Evolutionary conservation across 1,139 yeast species (phyloP).

Genomic region (Ashbya aceris): DNA sequence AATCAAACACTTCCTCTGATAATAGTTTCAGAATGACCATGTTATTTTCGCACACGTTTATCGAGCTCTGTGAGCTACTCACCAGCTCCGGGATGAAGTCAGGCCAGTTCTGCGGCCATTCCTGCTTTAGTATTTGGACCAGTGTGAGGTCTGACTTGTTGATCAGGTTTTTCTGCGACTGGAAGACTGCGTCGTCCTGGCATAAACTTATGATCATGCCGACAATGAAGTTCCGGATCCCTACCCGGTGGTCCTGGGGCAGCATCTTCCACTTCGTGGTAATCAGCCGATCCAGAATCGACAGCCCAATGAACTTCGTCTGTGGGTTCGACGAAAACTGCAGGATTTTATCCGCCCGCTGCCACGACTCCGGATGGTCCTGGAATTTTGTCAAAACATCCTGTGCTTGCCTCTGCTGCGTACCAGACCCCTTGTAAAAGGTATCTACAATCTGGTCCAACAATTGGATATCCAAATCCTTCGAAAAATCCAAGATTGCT

Average conservation of each 20-base stretch:
- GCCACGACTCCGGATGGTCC: constrained; percentile 95
- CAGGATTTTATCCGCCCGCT: constrained; percentile 79
- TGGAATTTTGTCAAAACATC: constrained; percentile 77
- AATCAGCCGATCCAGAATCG: constrained; percentile 82
- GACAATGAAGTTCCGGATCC: constrained; percentile 86
- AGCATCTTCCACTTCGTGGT: constrained; percentile 89
- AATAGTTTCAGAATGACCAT: constrained; percentile 84
- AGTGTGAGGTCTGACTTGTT: constrained; percentile 89
- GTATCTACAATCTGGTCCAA: constrained; percentile 81
- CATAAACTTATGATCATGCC: constrained; percentile 90
- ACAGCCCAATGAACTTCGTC: constrained; percentile 83
- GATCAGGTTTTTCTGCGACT: constrained; percentile 69
- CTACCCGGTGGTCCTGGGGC: constrained; percentile 76
- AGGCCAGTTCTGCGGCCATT: constrained; percentile 99
- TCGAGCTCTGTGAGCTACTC: constrained; percentile 70
- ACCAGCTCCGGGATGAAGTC: constrained; percentile 91
- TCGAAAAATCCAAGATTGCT: constrained; percentile 73
- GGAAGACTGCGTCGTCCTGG: constrained; percentile 72
- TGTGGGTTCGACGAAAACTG: constrained; percentile 74
- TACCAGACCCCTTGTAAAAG: constrained; percentile 78
- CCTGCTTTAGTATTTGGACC: constrained; percentile 91
- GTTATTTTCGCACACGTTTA: constrained; percentile 93
- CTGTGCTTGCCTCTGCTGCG: constrained; percentile 78
- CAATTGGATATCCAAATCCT: constrained; percentile 68
- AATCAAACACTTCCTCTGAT: constrained; percentile 94